phyloP scores from a whole-genome alignment of 371 early-diverging fungal species.

The Mucor piriformis region DNA sequence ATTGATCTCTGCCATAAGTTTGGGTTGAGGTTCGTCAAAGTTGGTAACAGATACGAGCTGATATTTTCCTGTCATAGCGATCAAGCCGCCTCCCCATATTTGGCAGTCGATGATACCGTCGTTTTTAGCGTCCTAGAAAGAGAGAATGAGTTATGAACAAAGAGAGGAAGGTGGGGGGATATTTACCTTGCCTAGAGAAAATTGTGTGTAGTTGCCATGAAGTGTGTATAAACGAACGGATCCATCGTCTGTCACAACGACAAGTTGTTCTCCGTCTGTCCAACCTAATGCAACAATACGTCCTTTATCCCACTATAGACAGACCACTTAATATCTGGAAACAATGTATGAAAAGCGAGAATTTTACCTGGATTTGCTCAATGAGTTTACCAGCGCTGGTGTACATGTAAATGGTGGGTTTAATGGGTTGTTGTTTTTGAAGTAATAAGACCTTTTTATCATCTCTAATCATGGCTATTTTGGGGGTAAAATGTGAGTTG shows the following conservation, averaged over 20 bases:
- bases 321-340: too few relatives aligned
- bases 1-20: slow-evolving; percentile 75
- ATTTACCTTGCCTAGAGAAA: slow-evolving; percentile 80
- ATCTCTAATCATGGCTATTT: slow-evolving; percentile 88
- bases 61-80: slow-evolving; percentile 84
- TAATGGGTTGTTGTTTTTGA: slow-evolving; percentile 72
- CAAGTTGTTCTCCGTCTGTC: slow-evolving; percentile 84
- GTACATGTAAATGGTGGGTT: slow-evolving; percentile 82
- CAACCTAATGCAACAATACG: slow-evolving; percentile 90
- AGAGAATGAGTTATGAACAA: too few relatives aligned
- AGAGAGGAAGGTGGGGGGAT: too few relatives aligned
- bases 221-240: slow-evolving; percentile 81
- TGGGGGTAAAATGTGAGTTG: too few relatives aligned
- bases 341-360: too few relatives aligned
- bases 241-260: slow-evolving; percentile 91
- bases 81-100: slow-evolving; percentile 88
- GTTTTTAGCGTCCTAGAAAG: slow-evolving; percentile 87
- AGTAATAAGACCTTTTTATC: slow-evolving; percentile 79
- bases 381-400: slow-evolving; percentile 85
- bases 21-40: slow-evolving; percentile 85
- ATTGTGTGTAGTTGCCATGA: slow-evolving; percentile 78
- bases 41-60: slow-evolving; percentile 83
- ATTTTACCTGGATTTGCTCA: slow-evolving; percentile 80
- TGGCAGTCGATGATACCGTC: slow-evolving; percentile 80
- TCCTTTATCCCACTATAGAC: slow-evolving; percentile 83